Base-by-base conservation (phyloP, 2,329 filamentous ascomycete genomes). In the Immersiporthe knoxdaviesiana region DNA sequence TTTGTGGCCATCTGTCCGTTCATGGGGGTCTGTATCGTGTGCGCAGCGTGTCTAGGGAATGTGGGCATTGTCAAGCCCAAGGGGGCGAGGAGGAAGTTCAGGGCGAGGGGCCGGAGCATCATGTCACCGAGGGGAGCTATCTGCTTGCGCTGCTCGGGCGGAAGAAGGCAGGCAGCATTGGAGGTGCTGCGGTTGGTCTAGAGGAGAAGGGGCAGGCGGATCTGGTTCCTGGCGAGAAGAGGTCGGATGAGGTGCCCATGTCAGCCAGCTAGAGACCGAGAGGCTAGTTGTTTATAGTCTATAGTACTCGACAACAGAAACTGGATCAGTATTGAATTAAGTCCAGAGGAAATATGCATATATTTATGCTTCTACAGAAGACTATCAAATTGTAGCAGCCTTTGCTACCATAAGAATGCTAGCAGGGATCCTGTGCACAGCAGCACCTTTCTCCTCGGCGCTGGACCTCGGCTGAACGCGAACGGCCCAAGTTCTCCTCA, bases 1-100 rank as follows among this genome's bases (percentile, higher is more conserved):
- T 90, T 90, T 73, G 82, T 90, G 56, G 81, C 88, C 0, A 84
- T 92, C 50, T 78, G 86, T 21, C 89, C 89, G 0, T 84, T 91
- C 69, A 83, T 90, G 78, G 76, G 69, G 7, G n/a, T 68, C 72
- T 76, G 76, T 32, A 72, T 78, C 7, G 6, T 79, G 3, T 69
- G 72, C 2, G 74, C 77, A 8, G 71, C 73, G 0, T 73, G 76
- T 10, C 64, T 79, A 27, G 78, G 78, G 3, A 80, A 79, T 35
- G 78, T 80, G 2, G 74, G 75, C 69, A 77, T 80, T 47, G 69
- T 63, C 8, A 75, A 73, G 32, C 50, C 58, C 35, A 63, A 59
- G 59, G 37, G n/a, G 66, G 59, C 30, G 66, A 66, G 37, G 66
- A 54, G 2, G 35, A 4, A 35, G 35, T n/a, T n/a, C n/a, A 35